phyloP scores from a whole-genome alignment of 768 basidiomycete genomes.

The Gelatoporia subvermispora region DNA sequence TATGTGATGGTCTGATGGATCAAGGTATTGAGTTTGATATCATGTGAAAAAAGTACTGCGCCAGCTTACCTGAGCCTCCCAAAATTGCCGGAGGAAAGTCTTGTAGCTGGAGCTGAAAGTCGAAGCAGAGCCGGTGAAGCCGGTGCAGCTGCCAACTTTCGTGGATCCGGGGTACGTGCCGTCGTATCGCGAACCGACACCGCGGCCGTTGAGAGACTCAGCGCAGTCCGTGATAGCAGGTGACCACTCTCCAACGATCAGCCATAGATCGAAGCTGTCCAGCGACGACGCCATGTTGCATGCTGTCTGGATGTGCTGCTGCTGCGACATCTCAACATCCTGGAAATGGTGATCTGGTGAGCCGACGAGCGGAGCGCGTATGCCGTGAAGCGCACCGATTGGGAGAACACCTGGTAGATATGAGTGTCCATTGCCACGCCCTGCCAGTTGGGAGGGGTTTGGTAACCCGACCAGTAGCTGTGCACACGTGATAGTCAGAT shows the following conservation, averaged over 20 bases:
- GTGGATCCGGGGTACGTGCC: slow-evolving; percentile 62
- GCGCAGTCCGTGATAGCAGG: slow-evolving; percentile 75
- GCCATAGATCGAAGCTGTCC: slow-evolving; percentile 61
- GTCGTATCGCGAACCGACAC: slow-evolving; percentile 56
- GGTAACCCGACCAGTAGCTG: slow-evolving; percentile 63
- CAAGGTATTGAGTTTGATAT: not conserved
- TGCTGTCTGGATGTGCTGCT: slow-evolving; percentile 56
- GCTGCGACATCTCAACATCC: slow-evolving; percentile 41
- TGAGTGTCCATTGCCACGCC: slow-evolving; percentile 81
- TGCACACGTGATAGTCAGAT: not conserved
- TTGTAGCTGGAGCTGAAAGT: slow-evolving; percentile 76
- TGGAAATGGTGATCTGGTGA: slow-evolving; percentile 14
- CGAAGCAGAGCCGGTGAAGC: slow-evolving; percentile 68
- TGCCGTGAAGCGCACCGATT: slow-evolving; percentile 38
- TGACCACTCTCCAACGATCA: slow-evolving; percentile 86
- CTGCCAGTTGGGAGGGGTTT: slow-evolving; percentile 44
- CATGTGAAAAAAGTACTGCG: slow-evolving; percentile 7
- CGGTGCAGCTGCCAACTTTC: slow-evolving; percentile 67
- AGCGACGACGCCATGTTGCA: slow-evolving; percentile 47
- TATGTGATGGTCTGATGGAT: slow-evolving; percentile 43
- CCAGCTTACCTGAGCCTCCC: slow-evolving; percentile 69
- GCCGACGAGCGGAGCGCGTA: not conserved
- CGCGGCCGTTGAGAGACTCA: slow-evolving; percentile 81
- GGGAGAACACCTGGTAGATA: slow-evolving; percentile 71
- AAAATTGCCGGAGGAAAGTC: slow-evolving; percentile 73